Percentiles rank a stretch among this genome's conserved stretches.
phyloP scores from a whole-genome alignment of 2,329 filamentous ascomycete species.

The Dactylonectria macrodidyma region DNA sequence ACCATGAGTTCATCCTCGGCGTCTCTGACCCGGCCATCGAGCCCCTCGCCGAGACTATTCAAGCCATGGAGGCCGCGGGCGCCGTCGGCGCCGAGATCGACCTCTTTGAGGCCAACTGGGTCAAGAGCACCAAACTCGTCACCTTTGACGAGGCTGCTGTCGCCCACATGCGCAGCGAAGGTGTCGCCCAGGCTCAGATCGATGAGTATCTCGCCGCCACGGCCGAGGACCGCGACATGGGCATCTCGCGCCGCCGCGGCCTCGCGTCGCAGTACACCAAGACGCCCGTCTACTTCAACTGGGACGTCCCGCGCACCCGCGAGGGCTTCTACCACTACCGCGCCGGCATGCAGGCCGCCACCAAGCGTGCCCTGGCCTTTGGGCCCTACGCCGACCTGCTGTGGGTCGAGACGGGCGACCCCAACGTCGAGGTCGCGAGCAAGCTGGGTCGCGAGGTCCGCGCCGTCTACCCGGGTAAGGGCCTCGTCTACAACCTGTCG shows the following conservation, averaged over 20 bases:
- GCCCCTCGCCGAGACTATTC: slow-evolving; percentile 89
- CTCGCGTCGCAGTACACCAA: slow-evolving; percentile 79
- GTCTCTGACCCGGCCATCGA: slow-evolving; percentile 81
- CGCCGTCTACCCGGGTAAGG: slow-evolving; percentile 80
- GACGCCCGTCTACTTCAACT: slow-evolving; percentile 84
- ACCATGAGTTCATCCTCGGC: slow-evolving; percentile 97
- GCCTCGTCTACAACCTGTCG: slow-evolving; percentile 95
- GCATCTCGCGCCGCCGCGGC: slow-evolving; percentile 82
- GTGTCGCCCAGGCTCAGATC: slow-evolving; percentile 74
- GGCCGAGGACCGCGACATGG: slow-evolving; percentile 77
- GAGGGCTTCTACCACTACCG: slow-evolving; percentile 96
- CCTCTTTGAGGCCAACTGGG: slow-evolving; percentile 88
- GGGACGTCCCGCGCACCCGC: slow-evolving; percentile 92
- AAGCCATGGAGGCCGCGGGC: slow-evolving; percentile 88
- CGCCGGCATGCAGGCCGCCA: slow-evolving; percentile 87
- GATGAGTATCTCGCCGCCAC: slow-evolving; percentile 77
- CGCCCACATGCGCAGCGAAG: slow-evolving; percentile 78
- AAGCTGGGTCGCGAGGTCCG: slow-evolving; percentile 85
- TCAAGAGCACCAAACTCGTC: slow-evolving; percentile 86
- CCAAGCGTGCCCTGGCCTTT: slow-evolving; percentile 93
- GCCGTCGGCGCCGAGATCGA: slow-evolving; percentile 87
- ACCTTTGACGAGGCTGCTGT: slow-evolving; percentile 94
- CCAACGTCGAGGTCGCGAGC: slow-evolving; percentile 82
- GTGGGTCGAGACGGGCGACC: slow-evolving; percentile 97
- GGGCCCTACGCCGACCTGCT: slow-evolving; percentile 94